These are phyloP conservation scores for Trichoderma arundinaceum DNA, from an alignment of 2,329 filamentous ascomycete species.

Conservation along the genomic window DNA sequence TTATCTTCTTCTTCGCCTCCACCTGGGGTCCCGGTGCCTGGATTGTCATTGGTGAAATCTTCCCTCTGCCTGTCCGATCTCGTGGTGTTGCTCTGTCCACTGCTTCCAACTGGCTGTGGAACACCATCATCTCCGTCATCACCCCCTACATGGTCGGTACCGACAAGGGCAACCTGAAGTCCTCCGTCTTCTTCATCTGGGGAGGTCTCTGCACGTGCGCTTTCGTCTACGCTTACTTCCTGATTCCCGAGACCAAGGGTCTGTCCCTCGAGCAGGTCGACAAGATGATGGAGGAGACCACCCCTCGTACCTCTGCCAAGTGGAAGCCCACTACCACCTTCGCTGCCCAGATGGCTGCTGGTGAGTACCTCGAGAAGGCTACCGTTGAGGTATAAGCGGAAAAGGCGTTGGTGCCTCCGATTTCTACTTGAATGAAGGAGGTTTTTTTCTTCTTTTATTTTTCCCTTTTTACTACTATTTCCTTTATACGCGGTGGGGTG, in stretches of 20 bases:
- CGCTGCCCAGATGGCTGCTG: conserved; percentile 51
- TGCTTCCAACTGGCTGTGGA: conserved; percentile 92
- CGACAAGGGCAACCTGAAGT: conserved; percentile 67
- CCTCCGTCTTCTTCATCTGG: conserved; percentile 79
- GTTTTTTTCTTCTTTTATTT: background rate
- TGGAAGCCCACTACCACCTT: conserved; percentile 78
- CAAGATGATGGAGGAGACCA: conserved; percentile 88
- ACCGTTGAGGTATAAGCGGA: conserved; percentile 39
- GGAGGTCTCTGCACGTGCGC: conserved; percentile 67
- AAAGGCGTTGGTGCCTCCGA: background rate
- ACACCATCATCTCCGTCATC: conserved; percentile 73
- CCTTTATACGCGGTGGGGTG: conserved; percentile 21
- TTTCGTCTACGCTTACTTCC: conserved; percentile 72
- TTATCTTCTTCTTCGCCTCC: conserved; percentile 90
- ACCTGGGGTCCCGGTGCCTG: conserved; percentile 86
- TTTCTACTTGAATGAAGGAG: conserved; percentile 10
- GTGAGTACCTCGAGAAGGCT: conserved; percentile 44
- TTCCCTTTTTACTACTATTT: conserved; percentile 14
- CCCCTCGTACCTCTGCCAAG: conserved; percentile 74
- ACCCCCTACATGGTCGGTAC: conserved; percentile 72
- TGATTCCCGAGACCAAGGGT: conserved; percentile 76
- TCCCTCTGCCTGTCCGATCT: conserved; percentile 85
- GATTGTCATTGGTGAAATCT: conserved; percentile 88
- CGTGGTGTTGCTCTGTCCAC: conserved; percentile 87
- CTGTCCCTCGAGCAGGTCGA: conserved; percentile 80